A percentile compares a stretch with the other conserved stretches of the same genome.
phyloP scores from a whole-genome alignment of 192 early-diverging fungal genomes.

The Gamsiella multidivaricata region DNA sequence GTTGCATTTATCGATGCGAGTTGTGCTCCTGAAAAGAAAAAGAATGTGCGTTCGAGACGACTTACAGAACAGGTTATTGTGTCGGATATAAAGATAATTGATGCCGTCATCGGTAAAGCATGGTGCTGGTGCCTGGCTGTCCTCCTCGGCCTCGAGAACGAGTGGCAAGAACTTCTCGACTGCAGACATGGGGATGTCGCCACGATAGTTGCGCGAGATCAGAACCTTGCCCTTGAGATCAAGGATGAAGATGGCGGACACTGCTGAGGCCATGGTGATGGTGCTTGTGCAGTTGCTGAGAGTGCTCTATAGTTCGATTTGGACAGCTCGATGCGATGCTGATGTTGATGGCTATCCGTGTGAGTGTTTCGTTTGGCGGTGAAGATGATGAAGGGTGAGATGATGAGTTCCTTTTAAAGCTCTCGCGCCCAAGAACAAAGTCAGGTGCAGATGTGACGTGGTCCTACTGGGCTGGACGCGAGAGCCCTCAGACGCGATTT shows the following conservation, averaged over 20 bases:
- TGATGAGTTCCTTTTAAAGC: too few relatives aligned
- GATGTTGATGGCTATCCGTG: too few relatives aligned
- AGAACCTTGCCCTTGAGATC: slow-evolving; percentile 99
- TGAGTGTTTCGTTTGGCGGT: too few relatives aligned
- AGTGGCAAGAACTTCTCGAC: slow-evolving; percentile 99
- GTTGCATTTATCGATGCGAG: too few relatives aligned
- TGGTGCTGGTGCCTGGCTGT: slow-evolving; percentile 87
- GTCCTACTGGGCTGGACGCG: too few relatives aligned
- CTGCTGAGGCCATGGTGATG: slow-evolving; percentile 50
- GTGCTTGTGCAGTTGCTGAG: not conserved
- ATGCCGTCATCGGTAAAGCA: slow-evolving; percentile 96
- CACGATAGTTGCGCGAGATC: slow-evolving; percentile 97
- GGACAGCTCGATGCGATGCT: too few relatives aligned
- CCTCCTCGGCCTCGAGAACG: slow-evolving; percentile 92
- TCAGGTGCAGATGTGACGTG: too few relatives aligned
- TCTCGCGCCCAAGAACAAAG: too few relatives aligned
- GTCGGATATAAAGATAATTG: slow-evolving; percentile 92
- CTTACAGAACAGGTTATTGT: slow-evolving; percentile 95
- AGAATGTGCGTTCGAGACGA: not conserved
- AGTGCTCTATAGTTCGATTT: too few relatives aligned
- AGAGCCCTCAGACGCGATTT: too few relatives aligned
- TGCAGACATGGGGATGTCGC: slow-evolving; percentile 95
- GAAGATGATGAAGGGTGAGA: too few relatives aligned
- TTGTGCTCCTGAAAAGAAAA: too few relatives aligned
- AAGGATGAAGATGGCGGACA: slow-evolving; percentile 88